These are phyloP conservation scores for Phytomonas serpens DNA, from an alignment of 208 protist genomes.

Conservation along the genomic window DNA sequence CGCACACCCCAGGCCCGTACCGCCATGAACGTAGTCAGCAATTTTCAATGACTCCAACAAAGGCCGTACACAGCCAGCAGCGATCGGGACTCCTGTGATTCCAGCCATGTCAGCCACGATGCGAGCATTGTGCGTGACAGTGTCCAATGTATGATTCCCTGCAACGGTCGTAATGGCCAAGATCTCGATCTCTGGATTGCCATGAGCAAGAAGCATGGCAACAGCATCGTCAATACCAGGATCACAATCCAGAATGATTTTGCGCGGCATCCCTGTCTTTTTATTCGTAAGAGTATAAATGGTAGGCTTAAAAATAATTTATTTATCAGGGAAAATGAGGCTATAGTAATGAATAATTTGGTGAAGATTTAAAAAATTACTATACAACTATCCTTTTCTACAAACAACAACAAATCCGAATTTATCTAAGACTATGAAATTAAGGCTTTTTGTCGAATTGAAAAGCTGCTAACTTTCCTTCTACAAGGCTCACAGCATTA, in stretches of 20 bases:
- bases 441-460: neutral
- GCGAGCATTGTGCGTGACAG: slow-evolving; percentile 63
- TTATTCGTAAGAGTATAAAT: too few relatives aligned
- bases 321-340: too few relatives aligned
- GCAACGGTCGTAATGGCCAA: slow-evolving; percentile 72
- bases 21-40: slow-evolving; percentile 67
- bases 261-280: slow-evolving; percentile 25
- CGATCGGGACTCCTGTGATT: slow-evolving; percentile 32
- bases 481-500: neutral
- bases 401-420: neutral
- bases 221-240: slow-evolving; percentile 80
- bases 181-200: slow-evolving; percentile 55
- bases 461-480: neutral
- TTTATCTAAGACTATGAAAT: neutral
- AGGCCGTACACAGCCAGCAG: slow-evolving; percentile 32
- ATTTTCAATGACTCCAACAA: slow-evolving; percentile 29
- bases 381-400: neutral
- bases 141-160: slow-evolving; percentile 80
- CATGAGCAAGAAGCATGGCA: slow-evolving; percentile 60
- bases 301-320: too few relatives aligned
- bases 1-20: slow-evolving; percentile 47
- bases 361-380: neutral
- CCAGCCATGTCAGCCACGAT: slow-evolving; percentile 17
- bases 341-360: too few relatives aligned
- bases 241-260: slow-evolving; percentile 81